Conservation (phyloP, 2,329 filamentous ascomycete genomes). For the Monilinia vaccinii-corymbosi region DNA sequence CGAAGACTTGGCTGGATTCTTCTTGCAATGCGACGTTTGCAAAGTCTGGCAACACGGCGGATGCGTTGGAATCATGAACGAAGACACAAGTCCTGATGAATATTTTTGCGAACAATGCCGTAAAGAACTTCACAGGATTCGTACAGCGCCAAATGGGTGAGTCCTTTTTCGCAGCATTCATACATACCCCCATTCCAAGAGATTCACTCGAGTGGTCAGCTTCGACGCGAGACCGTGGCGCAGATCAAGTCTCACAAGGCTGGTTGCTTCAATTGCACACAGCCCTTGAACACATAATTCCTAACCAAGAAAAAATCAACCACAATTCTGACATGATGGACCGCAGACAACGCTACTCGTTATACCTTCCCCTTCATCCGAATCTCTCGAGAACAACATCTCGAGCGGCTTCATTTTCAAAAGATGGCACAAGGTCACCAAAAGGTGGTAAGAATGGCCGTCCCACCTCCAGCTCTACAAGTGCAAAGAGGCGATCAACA, state of each 20-base stretch:
- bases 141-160: conserved; percentile 76
- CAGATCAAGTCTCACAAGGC: conserved; percentile 29
- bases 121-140: conserved; percentile 82
- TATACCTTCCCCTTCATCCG: conserved; percentile 52
- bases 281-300: conserved; percentile 8
- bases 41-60: conserved; percentile 99
- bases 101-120: conserved; percentile 97
- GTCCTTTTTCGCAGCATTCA: conserved; percentile 28
- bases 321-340: conserved; percentile 32
- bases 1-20: conserved; percentile 82
- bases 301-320: conserved; percentile 6
- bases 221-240: conserved; percentile 28
- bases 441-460: conserved; percentile 49
- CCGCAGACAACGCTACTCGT: conserved; percentile 54
- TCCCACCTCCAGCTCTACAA: conserved; percentile 33
- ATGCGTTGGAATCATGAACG: conserved; percentile 94
- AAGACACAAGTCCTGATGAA: conserved; percentile 85
- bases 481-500: conserved; percentile 73
- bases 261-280: conserved; percentile 20
- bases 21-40: conserved; percentile 95
- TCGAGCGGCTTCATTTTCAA: conserved; percentile 55
- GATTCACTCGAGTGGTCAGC: conserved; percentile 20
- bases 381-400: conserved; percentile 45
- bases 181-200: conserved; percentile 12
- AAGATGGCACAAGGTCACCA: conserved; percentile 49